Percentiles rank a stretch among this genome's conserved stretches.
Evolutionary conservation across 352 stramenopile genomes (phyloP).

Genomic region (Phytophthora foliorum): DNA sequence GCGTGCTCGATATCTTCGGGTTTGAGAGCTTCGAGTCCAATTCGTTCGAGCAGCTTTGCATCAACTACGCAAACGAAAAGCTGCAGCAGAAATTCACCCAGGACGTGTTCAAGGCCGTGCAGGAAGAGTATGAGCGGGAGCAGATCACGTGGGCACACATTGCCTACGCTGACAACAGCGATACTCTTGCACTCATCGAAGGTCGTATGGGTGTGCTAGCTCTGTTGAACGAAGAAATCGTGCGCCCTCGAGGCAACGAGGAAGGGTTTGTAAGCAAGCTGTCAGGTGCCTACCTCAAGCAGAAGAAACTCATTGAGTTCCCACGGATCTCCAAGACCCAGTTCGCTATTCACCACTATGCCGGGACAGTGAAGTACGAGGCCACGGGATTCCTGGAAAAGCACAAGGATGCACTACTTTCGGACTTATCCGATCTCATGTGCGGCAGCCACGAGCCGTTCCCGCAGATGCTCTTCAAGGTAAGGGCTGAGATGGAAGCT

Average conservation of each 20-base stretch:
- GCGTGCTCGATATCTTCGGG: slow-evolving; percentile 93
- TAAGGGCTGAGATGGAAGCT: slow-evolving; percentile 47
- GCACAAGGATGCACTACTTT: slow-evolving; percentile 94
- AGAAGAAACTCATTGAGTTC: slow-evolving; percentile 77
- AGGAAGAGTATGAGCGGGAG: slow-evolving; percentile 74
- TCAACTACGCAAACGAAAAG: slow-evolving; percentile 97
- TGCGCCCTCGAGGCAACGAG: slow-evolving; percentile 78
- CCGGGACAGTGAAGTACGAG: slow-evolving; percentile 93
- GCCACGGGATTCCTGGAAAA: slow-evolving; percentile 94
- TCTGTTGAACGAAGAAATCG: slow-evolving; percentile 90
- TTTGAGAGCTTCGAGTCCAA: slow-evolving; percentile 92
- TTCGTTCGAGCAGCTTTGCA: slow-evolving; percentile 96
- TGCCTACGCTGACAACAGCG: slow-evolving; percentile 82
- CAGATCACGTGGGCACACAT: slow-evolving; percentile 87
- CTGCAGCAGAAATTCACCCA: slow-evolving; percentile 91
- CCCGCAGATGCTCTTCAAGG: slow-evolving; percentile 66
- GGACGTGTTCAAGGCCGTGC: slow-evolving; percentile 72
- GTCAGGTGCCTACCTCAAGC: slow-evolving; percentile 51
- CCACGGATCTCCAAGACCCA: slow-evolving; percentile 74
- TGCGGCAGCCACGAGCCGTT: slow-evolving; percentile 58
- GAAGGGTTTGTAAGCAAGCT: slow-evolving; percentile 77
- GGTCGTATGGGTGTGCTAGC: slow-evolving; percentile 78
- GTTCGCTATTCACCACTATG: slow-evolving; percentile 96
- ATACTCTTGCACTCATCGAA: slow-evolving; percentile 82
- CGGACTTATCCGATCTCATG: slow-evolving; percentile 91